phyloP scores from a whole-genome alignment of 2,329 filamentous ascomycete species.

The Nothophoma quercina region DNA sequence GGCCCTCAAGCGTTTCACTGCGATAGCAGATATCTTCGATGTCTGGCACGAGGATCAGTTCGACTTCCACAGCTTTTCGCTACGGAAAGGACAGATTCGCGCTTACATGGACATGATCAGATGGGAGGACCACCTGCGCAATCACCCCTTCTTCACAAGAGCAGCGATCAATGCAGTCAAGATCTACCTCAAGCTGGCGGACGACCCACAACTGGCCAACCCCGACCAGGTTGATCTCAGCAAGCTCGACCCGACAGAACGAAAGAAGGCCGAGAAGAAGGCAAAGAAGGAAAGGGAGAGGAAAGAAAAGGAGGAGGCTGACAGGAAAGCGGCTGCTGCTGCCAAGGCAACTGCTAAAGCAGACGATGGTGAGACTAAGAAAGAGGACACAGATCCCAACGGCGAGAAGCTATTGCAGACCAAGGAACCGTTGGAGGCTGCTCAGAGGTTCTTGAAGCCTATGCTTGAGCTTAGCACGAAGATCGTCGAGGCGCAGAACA shows the following conservation, averaged over 20 bases:
- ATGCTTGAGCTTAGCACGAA: conserved; percentile 83
- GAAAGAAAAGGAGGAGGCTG: conserved; percentile 78
- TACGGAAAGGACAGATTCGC: conserved; percentile 94
- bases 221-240: conserved; percentile 65
- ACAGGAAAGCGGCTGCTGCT: conserved; percentile 80
- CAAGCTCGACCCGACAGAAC: conserved; percentile 66
- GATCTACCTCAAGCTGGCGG: conserved; percentile 80
- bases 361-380: conserved; percentile 73
- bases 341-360: conserved; percentile 64
- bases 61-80: conserved; percentile 96
- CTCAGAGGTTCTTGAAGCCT: conserved; percentile 83
- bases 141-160: conserved; percentile 91
- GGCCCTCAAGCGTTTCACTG: conserved; percentile 89
- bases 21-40: conserved; percentile 91
- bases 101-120: conserved; percentile 95
- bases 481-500: conserved; percentile 80
- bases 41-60: conserved; percentile 99
- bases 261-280: conserved; percentile 90
- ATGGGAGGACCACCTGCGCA: conserved; percentile 91
- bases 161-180: conserved; percentile 82
- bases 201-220: conserved; percentile 73
- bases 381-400: conserved; percentile 88
- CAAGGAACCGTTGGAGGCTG: conserved; percentile 81
- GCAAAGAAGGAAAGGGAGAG: conserved; percentile 77
- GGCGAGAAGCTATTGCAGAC: conserved; percentile 83